phyloP scores from a whole-genome alignment of 352 stramenopile species.

The Aphanomyces stellatus region DNA sequence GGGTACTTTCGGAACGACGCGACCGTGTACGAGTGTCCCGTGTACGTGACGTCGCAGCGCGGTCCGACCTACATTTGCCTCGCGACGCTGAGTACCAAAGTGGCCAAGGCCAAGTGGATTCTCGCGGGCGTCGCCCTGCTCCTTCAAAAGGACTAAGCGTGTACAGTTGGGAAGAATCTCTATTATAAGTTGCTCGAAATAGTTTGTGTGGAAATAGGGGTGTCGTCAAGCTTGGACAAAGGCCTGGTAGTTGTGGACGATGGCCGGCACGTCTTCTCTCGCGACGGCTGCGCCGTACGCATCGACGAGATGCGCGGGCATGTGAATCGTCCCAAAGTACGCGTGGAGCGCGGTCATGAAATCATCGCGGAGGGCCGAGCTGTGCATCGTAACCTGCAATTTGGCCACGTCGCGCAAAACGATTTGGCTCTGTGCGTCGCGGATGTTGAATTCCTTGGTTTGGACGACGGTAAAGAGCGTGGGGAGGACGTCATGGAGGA shows the following conservation, averaged over 20 bases:
- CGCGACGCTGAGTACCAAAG: slow-evolving; percentile 87
- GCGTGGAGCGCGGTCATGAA: slow-evolving; percentile 59
- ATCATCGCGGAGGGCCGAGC: slow-evolving; percentile 43
- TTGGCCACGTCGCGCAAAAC: slow-evolving; percentile 70
- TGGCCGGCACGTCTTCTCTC: slow-evolving; percentile 52
- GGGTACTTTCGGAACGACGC: slow-evolving; percentile 87
- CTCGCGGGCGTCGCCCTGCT: slow-evolving; percentile 88
- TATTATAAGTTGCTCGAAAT: too few relatives aligned
- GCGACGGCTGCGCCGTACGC: slow-evolving; percentile 55
- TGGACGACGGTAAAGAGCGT: slow-evolving; percentile 65
- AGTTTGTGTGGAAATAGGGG: too few relatives aligned
- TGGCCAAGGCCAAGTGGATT: slow-evolving; percentile 86
- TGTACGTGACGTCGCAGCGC: slow-evolving; percentile 94
- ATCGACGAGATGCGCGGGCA: slow-evolving; percentile 42
- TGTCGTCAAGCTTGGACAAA: slow-evolving; percentile 26
- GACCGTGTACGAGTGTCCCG: slow-evolving; percentile 91
- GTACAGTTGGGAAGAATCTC: too few relatives aligned
- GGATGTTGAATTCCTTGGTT: slow-evolving; percentile 55
- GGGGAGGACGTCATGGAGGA: slow-evolving; percentile 57
- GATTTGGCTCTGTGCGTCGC: slow-evolving; percentile 54
- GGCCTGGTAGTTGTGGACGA: slow-evolving; percentile 54
- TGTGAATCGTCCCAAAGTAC: slow-evolving; percentile 50
- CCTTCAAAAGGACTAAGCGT: slow-evolving; percentile 93
- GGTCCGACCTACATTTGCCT: slow-evolving; percentile 96
- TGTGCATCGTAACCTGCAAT: slow-evolving; percentile 47